Evolutionary conservation across 1,284 basidiomycete species (phyloP), one percentile per base, ranked within the genome.

Genomic region (Bjerkandera adusta): DNA sequence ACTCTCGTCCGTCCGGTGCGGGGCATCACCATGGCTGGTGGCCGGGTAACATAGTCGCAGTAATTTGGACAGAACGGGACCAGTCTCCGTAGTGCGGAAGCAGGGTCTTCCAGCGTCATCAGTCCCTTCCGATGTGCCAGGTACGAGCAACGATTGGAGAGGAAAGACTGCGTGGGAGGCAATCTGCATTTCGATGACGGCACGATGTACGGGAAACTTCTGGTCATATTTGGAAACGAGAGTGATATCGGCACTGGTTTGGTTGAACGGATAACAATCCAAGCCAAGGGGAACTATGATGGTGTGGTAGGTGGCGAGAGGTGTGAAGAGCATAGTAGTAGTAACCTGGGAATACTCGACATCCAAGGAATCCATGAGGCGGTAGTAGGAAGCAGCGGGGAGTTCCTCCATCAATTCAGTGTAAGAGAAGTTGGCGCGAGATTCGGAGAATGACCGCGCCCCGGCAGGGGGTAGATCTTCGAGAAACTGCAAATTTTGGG

Each of bases 221-320:
- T 53, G 36, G 18, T 45, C 33, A 27, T 55, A 45, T 11, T 56
- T 56, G 50, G 61, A 47, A 48, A 54, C 57, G 53, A 60, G 52
- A 59, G 65, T 62, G 54, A 61, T 51, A 58, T 60, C 52, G 53
- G 60, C 52, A 12, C 15, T 18, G 15, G 11, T 15, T 26, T 36
- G 24, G 38, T 53, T 37, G 36, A 52, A 52, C 4, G 51, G 51
- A 10, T 16, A 3, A n/a, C n/a, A n/a, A n/a, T n/a, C n/a, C n/a
- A n/a, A n/a, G n/a, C n/a, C n/a, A n/a, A n/a, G n/a, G n/a, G n/a
- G n/a, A n/a, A n/a, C n/a, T n/a, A n/a, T n/a, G n/a, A n/a, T n/a
- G n/a, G n/a, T n/a, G n/a, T n/a, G n/a, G n/a, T n/a, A n/a, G n/a
- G n/a, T n/a, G n/a, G n/a, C n/a, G n/a, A n/a, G n/a, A n/a, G n/a